phyloP scores from a whole-genome alignment of 257 asterid species.

The Solanum sejunctum region DNA sequence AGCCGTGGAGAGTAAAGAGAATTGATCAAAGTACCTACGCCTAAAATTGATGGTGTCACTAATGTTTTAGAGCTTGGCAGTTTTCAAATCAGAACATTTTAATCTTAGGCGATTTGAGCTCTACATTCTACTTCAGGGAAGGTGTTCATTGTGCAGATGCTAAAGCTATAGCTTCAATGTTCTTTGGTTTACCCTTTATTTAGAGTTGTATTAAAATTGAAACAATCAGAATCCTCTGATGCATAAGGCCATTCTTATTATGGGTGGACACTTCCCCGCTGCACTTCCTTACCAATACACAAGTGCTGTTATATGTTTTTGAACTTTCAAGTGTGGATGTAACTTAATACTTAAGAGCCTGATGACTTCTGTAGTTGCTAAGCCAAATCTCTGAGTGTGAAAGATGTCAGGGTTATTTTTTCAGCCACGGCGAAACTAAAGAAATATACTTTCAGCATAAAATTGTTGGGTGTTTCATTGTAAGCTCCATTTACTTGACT shows the following conservation, averaged over 20 bases:
- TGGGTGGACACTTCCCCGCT: not conserved
- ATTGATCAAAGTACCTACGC: conserved; percentile 11
- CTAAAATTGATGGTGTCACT: not conserved
- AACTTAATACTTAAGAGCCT: not conserved
- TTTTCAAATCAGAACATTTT: not conserved
- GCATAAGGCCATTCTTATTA: not conserved
- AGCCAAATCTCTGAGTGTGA: not conserved
- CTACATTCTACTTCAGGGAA: not conserved
- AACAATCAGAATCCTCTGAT: not conserved
- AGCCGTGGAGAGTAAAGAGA: conserved; percentile 17
- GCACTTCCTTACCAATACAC: not conserved
- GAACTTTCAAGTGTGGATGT: not conserved
- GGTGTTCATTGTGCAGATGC: not conserved
- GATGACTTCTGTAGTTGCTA: not conserved
- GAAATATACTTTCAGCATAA: not conserved
- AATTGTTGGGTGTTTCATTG: not conserved
- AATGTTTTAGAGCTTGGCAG: not conserved
- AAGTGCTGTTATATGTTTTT: not conserved
- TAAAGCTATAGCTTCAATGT: not conserved
- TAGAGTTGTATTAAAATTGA: not conserved
- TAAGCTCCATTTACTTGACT: not conserved
- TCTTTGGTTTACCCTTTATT: not conserved
- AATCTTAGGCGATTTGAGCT: not conserved
- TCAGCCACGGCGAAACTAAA: not conserved
- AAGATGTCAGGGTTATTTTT: not conserved